These are phyloP conservation scores for Erysiphe neolycopersici DNA, from an alignment of 2,329 filamentous ascomycete species.

Conservation along the genomic window DNA sequence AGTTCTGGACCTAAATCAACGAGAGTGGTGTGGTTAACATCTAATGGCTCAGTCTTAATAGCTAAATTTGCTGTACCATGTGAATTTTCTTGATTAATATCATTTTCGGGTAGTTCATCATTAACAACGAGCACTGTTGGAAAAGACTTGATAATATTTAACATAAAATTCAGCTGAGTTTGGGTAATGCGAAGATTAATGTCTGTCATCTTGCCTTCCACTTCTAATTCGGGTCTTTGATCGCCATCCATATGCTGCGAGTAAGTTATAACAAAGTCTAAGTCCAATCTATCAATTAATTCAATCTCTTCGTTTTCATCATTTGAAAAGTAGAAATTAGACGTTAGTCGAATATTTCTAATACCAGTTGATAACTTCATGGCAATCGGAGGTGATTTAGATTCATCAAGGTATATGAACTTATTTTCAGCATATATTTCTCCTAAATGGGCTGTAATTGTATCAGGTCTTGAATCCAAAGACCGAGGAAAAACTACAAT, in stretches of 20 bases:
- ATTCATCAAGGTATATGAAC: conserved; percentile 64
- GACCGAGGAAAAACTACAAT: conserved; percentile 83
- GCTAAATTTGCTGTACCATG: conserved; percentile 8
- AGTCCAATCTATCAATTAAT: conserved; percentile 88
- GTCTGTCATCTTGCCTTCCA: conserved; percentile 78
- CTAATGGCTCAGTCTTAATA: neutral
- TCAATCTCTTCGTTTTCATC: conserved; percentile 61
- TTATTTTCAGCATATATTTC: conserved; percentile 94
- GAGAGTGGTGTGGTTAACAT: conserved; percentile 15
- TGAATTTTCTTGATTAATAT: conserved; percentile 50
- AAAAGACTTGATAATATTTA: conserved; percentile 69
- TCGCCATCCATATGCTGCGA: conserved; percentile 55
- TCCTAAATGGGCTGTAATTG: conserved; percentile 76
- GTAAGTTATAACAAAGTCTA: conserved; percentile 80
- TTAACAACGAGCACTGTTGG: conserved; percentile 67
- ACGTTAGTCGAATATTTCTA: conserved; percentile 73
- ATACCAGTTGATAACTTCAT: conserved; percentile 85
- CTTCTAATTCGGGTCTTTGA: conserved; percentile 70
- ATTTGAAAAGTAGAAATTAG: conserved; percentile 56
- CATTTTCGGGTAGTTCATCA: conserved; percentile 39
- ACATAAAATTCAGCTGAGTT: conserved; percentile 66
- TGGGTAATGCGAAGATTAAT: conserved; percentile 77
- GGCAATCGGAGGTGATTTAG: conserved; percentile 41
- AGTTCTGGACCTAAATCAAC: conserved; percentile 44
- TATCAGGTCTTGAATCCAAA: conserved; percentile 46